These are phyloP conservation scores for Pogostemon cablin DNA, from an alignment of 257 asterid species.

Conservation along the genomic window DNA sequence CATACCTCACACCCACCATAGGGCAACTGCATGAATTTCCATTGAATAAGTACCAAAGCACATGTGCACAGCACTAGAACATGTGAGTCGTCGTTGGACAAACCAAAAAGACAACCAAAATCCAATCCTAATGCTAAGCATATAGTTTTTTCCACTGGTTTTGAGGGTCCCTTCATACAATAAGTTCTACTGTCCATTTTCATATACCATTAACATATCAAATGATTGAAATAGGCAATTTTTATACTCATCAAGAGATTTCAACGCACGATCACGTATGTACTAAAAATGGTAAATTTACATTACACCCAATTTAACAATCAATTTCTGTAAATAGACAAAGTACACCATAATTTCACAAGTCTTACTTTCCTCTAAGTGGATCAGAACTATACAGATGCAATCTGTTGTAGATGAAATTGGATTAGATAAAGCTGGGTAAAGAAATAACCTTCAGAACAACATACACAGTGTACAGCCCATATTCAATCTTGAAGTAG, in stretches of 20 bases:
- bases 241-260: neutral
- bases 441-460: slow-evolving; percentile 9
- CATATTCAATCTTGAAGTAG: neutral
- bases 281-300: neutral
- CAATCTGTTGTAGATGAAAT: neutral
- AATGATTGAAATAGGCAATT: neutral
- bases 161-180: slow-evolving; percentile 17
- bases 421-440: neutral
- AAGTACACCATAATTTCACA: neutral
- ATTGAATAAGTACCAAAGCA: slow-evolving; percentile 30
- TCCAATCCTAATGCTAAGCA: slow-evolving; percentile 14
- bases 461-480: neutral
- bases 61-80: slow-evolving; percentile 32
- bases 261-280: neutral
- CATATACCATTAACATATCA: neutral
- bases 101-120: slow-evolving; percentile 27
- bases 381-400: neutral
- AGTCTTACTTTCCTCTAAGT: neutral
- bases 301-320: neutral
- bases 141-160: slow-evolving; percentile 1
- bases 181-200: neutral
- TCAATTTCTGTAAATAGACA: neutral
- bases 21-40: neutral
- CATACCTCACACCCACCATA: slow-evolving; percentile 18
- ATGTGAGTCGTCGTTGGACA: slow-evolving; percentile 33